These are phyloP conservation scores for Ogataea minuta DNA, from an alignment of 805 yeast species.

Conservation along the genomic window DNA sequence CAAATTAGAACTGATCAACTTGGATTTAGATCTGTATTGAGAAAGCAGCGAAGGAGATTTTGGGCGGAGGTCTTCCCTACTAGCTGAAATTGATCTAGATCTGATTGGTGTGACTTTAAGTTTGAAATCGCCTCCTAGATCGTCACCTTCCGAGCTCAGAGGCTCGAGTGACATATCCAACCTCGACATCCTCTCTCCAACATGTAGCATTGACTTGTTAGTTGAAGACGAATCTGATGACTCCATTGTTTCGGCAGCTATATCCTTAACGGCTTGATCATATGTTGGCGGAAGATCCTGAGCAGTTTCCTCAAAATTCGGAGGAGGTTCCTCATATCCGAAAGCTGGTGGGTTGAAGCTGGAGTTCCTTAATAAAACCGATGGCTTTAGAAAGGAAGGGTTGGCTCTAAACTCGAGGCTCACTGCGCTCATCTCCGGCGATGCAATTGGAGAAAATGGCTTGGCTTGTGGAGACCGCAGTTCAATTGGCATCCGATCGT, in stretches of 20 bases:
- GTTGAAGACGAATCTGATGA: slow-evolving; percentile 8
- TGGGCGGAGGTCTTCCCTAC: slow-evolving; percentile 16
- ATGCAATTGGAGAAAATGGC: slow-evolving; percentile 49
- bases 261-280: slow-evolving; percentile 24
- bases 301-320: slow-evolving; percentile 27
- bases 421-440: slow-evolving; percentile 32
- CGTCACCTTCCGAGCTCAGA: slow-evolving; percentile 18
- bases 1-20: slow-evolving; percentile 22
- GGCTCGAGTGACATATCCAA: slow-evolving; percentile 9
- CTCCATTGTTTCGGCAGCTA: slow-evolving; percentile 5
- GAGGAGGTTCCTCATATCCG: slow-evolving; percentile 28
- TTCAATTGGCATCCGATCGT: slow-evolving; percentile 39
- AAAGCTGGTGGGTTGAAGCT: slow-evolving; percentile 21
- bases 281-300: slow-evolving; percentile 31
- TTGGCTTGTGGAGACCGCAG: slow-evolving; percentile 63
- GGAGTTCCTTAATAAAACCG: slow-evolving; percentile 23
- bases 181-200: slow-evolving; percentile 10
- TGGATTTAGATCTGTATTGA: slow-evolving; percentile 20
- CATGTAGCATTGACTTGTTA: neutral
- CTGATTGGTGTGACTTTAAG: slow-evolving; percentile 30
- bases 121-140: slow-evolving; percentile 29
- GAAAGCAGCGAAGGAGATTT: slow-evolving; percentile 24
- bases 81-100: slow-evolving; percentile 26
- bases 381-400: slow-evolving; percentile 6
- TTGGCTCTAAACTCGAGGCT: slow-evolving; percentile 28